These are phyloP conservation scores for Plasmodium fragile DNA, from an alignment of 169 alveolate species.

Conservation along the genomic window DNA sequence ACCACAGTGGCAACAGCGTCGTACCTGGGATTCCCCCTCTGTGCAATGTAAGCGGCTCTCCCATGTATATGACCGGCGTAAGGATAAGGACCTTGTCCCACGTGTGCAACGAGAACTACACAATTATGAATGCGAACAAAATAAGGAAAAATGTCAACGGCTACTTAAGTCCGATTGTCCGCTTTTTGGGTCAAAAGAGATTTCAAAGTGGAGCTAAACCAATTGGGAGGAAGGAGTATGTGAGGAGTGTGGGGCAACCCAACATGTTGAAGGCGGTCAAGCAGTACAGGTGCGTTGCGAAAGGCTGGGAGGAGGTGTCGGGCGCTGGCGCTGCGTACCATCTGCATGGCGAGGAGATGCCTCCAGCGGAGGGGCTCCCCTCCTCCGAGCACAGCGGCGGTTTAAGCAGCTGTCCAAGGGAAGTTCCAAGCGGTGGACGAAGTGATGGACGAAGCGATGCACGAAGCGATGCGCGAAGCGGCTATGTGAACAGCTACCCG, in stretches of 20 bases:
- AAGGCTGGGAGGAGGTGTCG: background rate
- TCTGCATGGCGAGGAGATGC: background rate
- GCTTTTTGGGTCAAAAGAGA: background rate
- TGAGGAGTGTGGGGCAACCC: background rate
- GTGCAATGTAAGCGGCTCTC: background rate
- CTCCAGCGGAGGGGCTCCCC: background rate
- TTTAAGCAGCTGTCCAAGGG: background rate
- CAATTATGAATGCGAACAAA: background rate
- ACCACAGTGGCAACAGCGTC: background rate
- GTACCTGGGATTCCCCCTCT: background rate
- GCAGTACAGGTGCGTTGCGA: background rate
- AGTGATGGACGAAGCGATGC: background rate
- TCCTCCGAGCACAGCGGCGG: background rate
- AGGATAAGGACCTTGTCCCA: background rate
- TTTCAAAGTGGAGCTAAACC: background rate
- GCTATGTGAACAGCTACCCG: background rate
- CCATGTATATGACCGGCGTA: background rate
- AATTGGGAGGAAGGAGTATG: background rate
- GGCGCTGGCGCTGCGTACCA: background rate
- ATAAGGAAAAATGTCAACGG: background rate
- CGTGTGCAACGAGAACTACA: background rate
- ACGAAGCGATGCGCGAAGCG: background rate
- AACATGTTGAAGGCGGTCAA: background rate
- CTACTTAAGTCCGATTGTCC: background rate
- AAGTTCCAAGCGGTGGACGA: background rate